These are phyloP conservation scores for Cerioporus squamosus DNA, from an alignment of 1,284 basidiomycete genomes.

Conservation along the genomic window DNA sequence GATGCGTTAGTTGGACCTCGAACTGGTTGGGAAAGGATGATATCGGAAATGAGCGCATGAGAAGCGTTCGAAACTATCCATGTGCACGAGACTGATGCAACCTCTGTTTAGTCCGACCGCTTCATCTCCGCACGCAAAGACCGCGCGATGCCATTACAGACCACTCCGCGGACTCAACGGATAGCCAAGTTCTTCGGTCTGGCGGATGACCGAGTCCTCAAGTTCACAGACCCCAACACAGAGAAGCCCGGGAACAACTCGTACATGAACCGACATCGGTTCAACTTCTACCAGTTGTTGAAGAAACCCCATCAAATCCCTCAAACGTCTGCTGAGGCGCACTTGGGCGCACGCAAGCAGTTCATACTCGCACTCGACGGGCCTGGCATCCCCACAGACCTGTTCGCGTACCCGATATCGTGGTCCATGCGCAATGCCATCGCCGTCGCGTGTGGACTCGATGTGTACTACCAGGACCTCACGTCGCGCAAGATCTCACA, in stretches of 20 bases:
- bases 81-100: neutral
- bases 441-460: slow-evolving; percentile 50
- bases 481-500: slow-evolving; percentile 48
- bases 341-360: slow-evolving; percentile 47
- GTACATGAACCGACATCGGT: slow-evolving; percentile 40
- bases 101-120: slow-evolving; percentile 45
- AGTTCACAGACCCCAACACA: slow-evolving; percentile 38
- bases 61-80: too few species aligned
- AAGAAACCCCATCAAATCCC: slow-evolving; percentile 35
- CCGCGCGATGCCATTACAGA: slow-evolving; percentile 44
- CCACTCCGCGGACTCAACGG: slow-evolving; percentile 50
- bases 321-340: slow-evolving; percentile 45
- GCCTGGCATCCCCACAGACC: slow-evolving; percentile 49
- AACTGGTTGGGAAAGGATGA: too few species aligned
- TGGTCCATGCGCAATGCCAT: slow-evolving; percentile 51
- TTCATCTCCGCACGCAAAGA: slow-evolving; percentile 47
- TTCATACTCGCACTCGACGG: slow-evolving; percentile 54
- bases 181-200: slow-evolving; percentile 52
- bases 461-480: slow-evolving; percentile 54
- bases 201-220: slow-evolving; percentile 48
- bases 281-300: slow-evolving; percentile 45
- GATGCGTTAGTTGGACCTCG: too few species aligned
- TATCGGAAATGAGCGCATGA: too few species aligned
- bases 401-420: slow-evolving; percentile 50
- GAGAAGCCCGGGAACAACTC: slow-evolving; percentile 32